These are phyloP conservation scores for Magnusiomyces clavatus DNA, from an alignment of 1,139 yeast species.

Conservation along the genomic window DNA sequence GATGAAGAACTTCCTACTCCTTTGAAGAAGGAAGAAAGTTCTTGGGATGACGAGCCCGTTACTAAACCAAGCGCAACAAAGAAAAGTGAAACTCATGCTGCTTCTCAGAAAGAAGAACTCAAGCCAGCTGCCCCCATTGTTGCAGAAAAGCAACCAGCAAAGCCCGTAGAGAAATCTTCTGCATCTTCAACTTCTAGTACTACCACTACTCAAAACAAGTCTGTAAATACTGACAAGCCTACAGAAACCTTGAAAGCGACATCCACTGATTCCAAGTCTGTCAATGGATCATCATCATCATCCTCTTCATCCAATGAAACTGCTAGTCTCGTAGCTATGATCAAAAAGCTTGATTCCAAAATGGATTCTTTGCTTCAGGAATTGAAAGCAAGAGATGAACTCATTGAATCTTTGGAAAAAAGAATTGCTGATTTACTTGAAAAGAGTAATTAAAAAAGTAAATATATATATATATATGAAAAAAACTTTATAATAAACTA, in stretches of 20 bases:
- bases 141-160: no score
- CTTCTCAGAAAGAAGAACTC: neutral
- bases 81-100: neutral
- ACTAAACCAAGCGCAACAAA: neutral
- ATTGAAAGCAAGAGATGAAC: constrained; percentile 1
- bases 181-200: neutral
- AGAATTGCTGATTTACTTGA: constrained; percentile 1
- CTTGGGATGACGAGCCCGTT: constrained; percentile 25
- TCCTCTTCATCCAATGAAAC: neutral
- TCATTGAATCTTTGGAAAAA: neutral
- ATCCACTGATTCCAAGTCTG: neutral
- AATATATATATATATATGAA: neutral
- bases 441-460: neutral
- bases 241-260: neutral
- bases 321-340: neutral
- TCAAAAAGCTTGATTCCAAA: neutral
- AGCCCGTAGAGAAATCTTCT: neutral
- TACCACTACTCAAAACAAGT: neutral
- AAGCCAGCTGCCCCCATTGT: neutral
- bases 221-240: neutral
- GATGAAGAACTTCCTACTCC: constrained; percentile 34
- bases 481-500: neutral
- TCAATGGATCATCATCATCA: neutral
- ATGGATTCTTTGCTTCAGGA: constrained; percentile 1
- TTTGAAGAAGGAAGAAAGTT: constrained; percentile 20